These are phyloP conservation scores for Albifimbria verrucaria DNA, from an alignment of 2,329 filamentous ascomycete genomes.

Conservation along the genomic window DNA sequence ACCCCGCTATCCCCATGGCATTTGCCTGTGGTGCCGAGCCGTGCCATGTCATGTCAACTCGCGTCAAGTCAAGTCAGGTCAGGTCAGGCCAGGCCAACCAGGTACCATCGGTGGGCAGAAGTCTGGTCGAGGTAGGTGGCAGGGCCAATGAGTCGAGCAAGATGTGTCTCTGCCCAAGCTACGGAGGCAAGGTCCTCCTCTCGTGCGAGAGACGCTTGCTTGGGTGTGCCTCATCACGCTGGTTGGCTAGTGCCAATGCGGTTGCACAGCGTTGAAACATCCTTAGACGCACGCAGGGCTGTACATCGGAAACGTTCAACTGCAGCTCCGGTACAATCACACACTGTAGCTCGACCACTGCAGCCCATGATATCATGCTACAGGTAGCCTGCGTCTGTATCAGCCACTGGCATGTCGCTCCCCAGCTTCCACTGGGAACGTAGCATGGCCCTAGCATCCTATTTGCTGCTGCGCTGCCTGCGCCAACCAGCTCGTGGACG, in stretches of 20 bases:
- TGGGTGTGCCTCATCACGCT: not conserved
- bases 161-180: slow-evolving; percentile 2
- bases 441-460: not conserved
- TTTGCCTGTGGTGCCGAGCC: too few relatives aligned
- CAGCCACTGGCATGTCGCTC: not conserved
- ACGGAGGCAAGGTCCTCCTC: too few relatives aligned
- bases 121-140: too few relatives aligned
- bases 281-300: slow-evolving; percentile 1
- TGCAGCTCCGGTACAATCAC: not conserved
- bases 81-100: too few relatives aligned
- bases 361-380: slow-evolving; percentile 1
- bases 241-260: not conserved
- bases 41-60: too few relatives aligned
- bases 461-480: not conserved
- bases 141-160: not conserved
- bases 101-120: too few relatives aligned
- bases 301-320: not conserved
- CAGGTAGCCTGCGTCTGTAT: not conserved
- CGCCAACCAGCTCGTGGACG: not conserved
- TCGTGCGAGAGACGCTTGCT: too few relatives aligned
- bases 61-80: too few relatives aligned
- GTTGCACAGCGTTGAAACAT: slow-evolving; percentile 2
- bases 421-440: not conserved
- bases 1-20: too few relatives aligned
- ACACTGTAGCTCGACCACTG: not conserved